These are phyloP conservation scores for Rhytidhysteron rufulum DNA, from an alignment of 2,329 filamentous ascomycete species.

Conservation along the genomic window DNA sequence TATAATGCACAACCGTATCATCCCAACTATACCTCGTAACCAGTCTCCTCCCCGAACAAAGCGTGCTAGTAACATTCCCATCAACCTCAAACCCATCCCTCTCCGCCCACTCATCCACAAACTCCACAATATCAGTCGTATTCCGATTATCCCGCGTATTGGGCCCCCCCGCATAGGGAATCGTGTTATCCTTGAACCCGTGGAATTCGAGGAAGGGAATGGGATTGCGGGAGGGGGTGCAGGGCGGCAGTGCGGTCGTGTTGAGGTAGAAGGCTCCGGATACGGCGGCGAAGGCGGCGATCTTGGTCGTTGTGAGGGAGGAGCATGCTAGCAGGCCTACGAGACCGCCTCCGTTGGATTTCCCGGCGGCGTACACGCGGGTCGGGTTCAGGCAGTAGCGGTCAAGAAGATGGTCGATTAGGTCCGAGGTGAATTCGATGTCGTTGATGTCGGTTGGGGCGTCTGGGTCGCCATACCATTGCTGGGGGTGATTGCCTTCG, in stretches of 20 bases:
- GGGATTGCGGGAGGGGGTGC: slow-evolving; percentile 21
- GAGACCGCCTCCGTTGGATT: slow-evolving; percentile 55
- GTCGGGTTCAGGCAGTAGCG: slow-evolving; percentile 44
- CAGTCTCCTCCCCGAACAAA: slow-evolving; percentile 26
- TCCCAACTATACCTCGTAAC: slow-evolving; percentile 22
- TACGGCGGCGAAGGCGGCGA: slow-evolving; percentile 50
- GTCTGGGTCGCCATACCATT: slow-evolving; percentile 44
- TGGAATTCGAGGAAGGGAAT: slow-evolving; percentile 45
- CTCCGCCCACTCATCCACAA: slow-evolving; percentile 37
- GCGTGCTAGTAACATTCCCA: slow-evolving; percentile 21
- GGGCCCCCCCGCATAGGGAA: slow-evolving; percentile 37
- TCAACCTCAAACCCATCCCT: slow-evolving; percentile 27
- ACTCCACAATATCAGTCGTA: slow-evolving; percentile 16
- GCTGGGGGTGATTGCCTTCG: slow-evolving; percentile 11
- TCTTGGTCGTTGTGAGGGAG: slow-evolving; percentile 34
- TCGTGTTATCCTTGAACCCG: slow-evolving; percentile 39
- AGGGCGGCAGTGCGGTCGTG: slow-evolving; percentile 18
- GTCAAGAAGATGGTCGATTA: slow-evolving; percentile 37
- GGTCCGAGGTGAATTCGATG: slow-evolving; percentile 42
- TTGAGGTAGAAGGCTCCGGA: slow-evolving; percentile 46
- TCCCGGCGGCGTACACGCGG: slow-evolving; percentile 47
- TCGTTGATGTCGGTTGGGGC: slow-evolving; percentile 39
- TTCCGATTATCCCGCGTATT: slow-evolving; percentile 19
- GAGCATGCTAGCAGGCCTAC: slow-evolving; percentile 48
- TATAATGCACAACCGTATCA: slow-evolving; percentile 37